Base-by-base conservation (phyloP, 331 rosid genomes). In the Phaseolus coccineus region DNA sequence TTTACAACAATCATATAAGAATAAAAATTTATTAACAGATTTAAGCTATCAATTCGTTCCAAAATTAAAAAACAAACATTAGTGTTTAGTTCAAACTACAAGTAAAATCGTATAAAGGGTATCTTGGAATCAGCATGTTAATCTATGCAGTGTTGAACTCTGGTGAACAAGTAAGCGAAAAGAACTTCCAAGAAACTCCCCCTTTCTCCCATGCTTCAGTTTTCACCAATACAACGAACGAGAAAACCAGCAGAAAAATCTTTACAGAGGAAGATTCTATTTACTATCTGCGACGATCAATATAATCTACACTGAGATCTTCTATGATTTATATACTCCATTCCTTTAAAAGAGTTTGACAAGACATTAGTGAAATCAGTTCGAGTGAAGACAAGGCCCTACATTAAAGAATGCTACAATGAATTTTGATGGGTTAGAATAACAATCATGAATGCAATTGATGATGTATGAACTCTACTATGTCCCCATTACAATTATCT, bases 401-500 rank as follows among this genome's bases (percentile, higher is more conserved):
- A 83, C 73, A 80, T 61, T 79, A 61, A 82, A 82, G 80, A 86
- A 83, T 77, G 81, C 79, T 46, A 80, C 73, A 80, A 86, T 67
- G 81, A 86, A 86, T 86, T 68, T 80, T 50, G 61, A 82, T 62
- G 79, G 88, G 83, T 85, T 85, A 78, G 88, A 63, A 73, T 50
- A 37, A 42, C 67, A 82, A 58, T 76, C 66, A 79, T 71, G 80
- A 86, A 86, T 82, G 86, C 77, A 80, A 72, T 77, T 83, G 65
- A 76, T 83, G 77, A 76, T 83, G 77, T 73, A 77, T 77, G 76
- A 77, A 77, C 69, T 62, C 82, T 58, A 79, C 31, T 47, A 64
- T 69, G 59, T 53, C 77, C 68, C 15, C 65, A 61, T 73, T 67
- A 74, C 71, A 80, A 50, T 78, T 27, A 59, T 80, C 85, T 80